Evolutionary conservation across 75 land plant species (phyloP), one percentile per base, ranked within the genome.

Genomic region (Picea sitchensis): DNA sequence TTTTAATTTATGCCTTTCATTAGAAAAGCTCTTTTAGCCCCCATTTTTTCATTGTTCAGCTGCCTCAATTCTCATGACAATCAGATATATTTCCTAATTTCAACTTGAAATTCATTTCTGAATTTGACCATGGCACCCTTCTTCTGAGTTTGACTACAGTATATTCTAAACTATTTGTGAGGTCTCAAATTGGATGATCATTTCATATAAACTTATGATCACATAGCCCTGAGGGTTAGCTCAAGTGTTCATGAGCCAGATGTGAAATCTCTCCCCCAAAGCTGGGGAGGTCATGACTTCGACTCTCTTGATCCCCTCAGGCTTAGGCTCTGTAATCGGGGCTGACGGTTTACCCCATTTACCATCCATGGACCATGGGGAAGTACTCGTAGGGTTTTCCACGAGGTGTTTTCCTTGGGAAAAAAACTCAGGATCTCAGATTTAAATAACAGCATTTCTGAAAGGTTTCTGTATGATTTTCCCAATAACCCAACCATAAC

Each of bases 401-500:
- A 38, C 38, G 3, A 38, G 38, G 38, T 38, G 38, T 38, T 4
- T 38, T 38, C 38, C 38, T 38, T 38, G 38, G 38, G 3, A 38
- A 38, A 38, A 38, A 47, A 47, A 47, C 7, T 47, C 6, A 47
- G 51, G 8, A 47, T 47, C 51, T 6, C 51, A 47, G 51, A 47
- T 23, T 8, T 2, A 23, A 11, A 64, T 64, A 64, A 26, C 31
- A 64, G 13, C 13, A 64, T 11, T 8, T 23, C 2, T 26, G 31
- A 23, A 21, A 47, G 9, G 51, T 47, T 47, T 47, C 51, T 47
- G 51, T 1, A 47, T 47, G 51, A 30, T 23, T 21, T 64, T 26
- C 65, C 30, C 65, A 64, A 64, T 30, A 64, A 64, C n/a, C 65
- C 31, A 23, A 64, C 65, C 30, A 64, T 64, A 31, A 64, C 65